Conservation (phyloP, 257 asterid genomes). For the Solanum habrochaites region DNA sequence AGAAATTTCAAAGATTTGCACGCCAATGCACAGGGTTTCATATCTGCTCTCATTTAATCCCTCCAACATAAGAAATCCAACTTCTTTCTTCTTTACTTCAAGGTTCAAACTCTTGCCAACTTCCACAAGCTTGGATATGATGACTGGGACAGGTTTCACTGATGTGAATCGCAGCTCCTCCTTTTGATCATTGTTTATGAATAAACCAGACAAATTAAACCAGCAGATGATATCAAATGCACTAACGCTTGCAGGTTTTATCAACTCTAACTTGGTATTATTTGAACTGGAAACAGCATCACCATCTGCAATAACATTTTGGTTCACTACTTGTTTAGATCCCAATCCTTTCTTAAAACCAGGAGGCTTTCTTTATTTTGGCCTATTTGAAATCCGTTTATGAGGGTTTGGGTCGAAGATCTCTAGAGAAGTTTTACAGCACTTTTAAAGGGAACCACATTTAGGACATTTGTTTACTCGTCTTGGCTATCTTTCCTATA, state of each 20-base stretch:
- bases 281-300: neutral
- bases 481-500: slow-evolving; percentile 48
- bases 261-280: slow-evolving; percentile 11
- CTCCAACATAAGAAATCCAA: slow-evolving; percentile 29
- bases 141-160: slow-evolving; percentile 15
- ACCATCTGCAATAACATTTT: slow-evolving; percentile 5
- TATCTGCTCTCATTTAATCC: slow-evolving; percentile 11
- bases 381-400: slow-evolving; percentile 42
- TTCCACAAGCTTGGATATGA: slow-evolving; percentile 45
- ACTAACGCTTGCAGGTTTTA: slow-evolving; percentile 29
- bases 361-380: slow-evolving; percentile 45
- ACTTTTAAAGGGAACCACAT: slow-evolving; percentile 54
- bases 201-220: slow-evolving; percentile 65
- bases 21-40: slow-evolving; percentile 27
- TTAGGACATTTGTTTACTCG: slow-evolving; percentile 45
- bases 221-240: slow-evolving; percentile 74
- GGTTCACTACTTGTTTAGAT: slow-evolving; percentile 1
- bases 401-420: slow-evolving; percentile 69
- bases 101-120: slow-evolving; percentile 31
- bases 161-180: slow-evolving; percentile 63
- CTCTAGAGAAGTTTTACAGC: slow-evolving; percentile 29
- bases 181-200: slow-evolving; percentile 48
- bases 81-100: slow-evolving; percentile 41
- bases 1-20: slow-evolving; percentile 38
- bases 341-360: slow-evolving; percentile 55